Evolutionary conservation across 2,329 filamentous ascomycete species (phyloP).

Genomic region (Fusarium veterinarium): DNA sequence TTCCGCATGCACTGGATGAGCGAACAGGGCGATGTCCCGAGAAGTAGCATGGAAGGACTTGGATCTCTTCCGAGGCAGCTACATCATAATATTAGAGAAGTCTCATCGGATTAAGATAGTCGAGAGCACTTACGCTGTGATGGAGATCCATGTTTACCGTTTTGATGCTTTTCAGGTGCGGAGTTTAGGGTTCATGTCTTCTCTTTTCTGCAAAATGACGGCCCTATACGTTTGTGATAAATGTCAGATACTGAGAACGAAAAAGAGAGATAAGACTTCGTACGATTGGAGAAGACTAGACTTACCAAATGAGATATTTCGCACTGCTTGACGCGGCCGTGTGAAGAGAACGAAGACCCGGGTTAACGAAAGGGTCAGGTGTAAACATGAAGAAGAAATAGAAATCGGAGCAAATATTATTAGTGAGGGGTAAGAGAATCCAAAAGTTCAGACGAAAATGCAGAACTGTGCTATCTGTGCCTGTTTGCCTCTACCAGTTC

Average conservation of each 20-base stretch:
- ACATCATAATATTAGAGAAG: neutral
- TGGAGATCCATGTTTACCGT: neutral
- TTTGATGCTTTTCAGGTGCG: neutral
- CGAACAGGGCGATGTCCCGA: neutral
- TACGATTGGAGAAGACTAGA: neutral
- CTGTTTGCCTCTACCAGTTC: neutral
- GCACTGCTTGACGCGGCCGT: neutral
- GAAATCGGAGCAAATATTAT: neutral
- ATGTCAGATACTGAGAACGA: neutral
- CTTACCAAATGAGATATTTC: neutral
- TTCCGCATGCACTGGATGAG: neutral
- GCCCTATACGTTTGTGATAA: rapidly evolving
- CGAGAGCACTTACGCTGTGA: neutral
- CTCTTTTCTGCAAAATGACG: neutral
- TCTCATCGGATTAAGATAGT: neutral
- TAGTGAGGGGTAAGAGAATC: neutral
- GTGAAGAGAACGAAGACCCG: neutral
- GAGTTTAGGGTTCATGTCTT: neutral
- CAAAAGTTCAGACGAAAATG: neutral
- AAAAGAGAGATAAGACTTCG: neutral
- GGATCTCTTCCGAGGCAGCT: neutral
- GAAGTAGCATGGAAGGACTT: neutral
- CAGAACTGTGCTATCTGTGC: neutral
- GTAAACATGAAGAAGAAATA: neutral
- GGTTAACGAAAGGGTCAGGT: no score